These are phyloP conservation scores for Euphrasia confusa DNA, from an alignment of 257 asterid genomes.

Conservation along the genomic window DNA sequence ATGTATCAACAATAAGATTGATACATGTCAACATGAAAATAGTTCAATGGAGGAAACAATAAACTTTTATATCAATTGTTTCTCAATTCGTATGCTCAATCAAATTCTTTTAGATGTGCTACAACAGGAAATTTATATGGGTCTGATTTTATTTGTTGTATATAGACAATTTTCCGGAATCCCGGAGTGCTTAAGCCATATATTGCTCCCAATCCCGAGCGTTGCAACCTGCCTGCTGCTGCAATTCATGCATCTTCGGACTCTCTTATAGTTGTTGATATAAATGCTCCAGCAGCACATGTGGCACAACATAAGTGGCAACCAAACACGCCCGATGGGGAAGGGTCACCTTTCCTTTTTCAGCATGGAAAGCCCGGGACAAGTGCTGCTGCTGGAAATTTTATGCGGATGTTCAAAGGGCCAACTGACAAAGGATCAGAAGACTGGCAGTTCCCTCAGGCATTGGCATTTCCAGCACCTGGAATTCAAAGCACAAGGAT, in stretches of 20 bases:
- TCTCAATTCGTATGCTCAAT: conserved; percentile 4
- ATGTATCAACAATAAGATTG: conserved; percentile 1
- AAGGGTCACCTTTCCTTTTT: conserved; percentile 95
- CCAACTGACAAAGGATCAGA: conserved; percentile 63
- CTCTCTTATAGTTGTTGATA: conserved; percentile 74
- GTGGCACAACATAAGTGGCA: conserved; percentile 98
- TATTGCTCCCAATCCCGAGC: conserved; percentile 75
- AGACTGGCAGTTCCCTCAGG: conserved; percentile 86
- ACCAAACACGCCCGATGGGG: conserved; percentile 98
- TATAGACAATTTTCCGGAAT: conserved; percentile 95
- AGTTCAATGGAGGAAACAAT: conserved; percentile 3
- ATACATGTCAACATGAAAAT: conserved; percentile 11
- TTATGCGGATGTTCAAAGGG: conserved; percentile 94
- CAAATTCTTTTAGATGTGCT: conserved; percentile 21
- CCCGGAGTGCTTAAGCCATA: conserved; percentile 80
- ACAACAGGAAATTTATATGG: conserved; percentile 12
- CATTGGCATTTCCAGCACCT: conserved; percentile 72
- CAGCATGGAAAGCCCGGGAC: conserved; percentile 80
- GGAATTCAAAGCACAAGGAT: conserved; percentile 74
- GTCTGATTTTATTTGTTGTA: conserved; percentile 26
- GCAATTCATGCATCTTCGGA: conserved; percentile 88
- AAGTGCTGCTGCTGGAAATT: conserved; percentile 72
- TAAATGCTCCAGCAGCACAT: conserved; percentile 84
- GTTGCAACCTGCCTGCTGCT: conserved; percentile 98
- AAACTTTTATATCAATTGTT: conserved; percentile 15